phyloP scores from a whole-genome alignment of 2,329 filamentous ascomycete species.

The Trichoderma cornu-damae region DNA sequence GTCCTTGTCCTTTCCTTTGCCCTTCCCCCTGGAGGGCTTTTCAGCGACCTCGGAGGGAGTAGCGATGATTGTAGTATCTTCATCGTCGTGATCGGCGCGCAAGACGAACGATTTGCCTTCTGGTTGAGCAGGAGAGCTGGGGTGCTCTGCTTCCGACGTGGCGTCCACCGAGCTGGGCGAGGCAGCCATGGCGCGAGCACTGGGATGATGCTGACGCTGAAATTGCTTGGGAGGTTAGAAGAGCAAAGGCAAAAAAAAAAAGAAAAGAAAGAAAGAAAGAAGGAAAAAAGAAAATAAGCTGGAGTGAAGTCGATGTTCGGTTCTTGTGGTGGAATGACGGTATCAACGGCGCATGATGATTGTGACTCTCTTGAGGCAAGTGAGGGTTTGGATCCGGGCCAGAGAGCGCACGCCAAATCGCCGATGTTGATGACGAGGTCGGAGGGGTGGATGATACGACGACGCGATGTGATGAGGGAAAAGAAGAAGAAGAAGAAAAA shows the following conservation, averaged over 20 bases:
- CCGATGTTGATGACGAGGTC: not conserved
- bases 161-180: constrained; percentile 39
- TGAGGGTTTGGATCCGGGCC: not conserved
- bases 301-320: not conserved
- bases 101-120: constrained; percentile 46
- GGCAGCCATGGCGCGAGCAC: constrained; percentile 33
- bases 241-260: no score
- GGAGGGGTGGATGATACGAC: constrained; percentile 1
- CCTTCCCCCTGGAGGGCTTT: constrained; percentile 36
- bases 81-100: constrained; percentile 43
- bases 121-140: constrained; percentile 41
- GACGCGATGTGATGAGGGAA: not conserved
- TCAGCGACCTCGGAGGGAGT: constrained; percentile 40
- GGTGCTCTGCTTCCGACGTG: constrained; percentile 43
- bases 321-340: constrained; percentile 11
- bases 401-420: not conserved
- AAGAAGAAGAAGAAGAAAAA: no score
- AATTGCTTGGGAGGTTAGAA: no score
- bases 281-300: not conserved
- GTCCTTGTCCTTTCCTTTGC: constrained; percentile 32
- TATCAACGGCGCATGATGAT: constrained; percentile 22
- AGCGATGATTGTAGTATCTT: constrained; percentile 40
- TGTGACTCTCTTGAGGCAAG: not conserved
- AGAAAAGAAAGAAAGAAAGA: no score
- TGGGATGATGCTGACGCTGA: constrained; percentile 9